These are phyloP conservation scores for Paspalum notatum DNA, from an alignment of 176 grass and related monocot species.

Conservation along the genomic window DNA sequence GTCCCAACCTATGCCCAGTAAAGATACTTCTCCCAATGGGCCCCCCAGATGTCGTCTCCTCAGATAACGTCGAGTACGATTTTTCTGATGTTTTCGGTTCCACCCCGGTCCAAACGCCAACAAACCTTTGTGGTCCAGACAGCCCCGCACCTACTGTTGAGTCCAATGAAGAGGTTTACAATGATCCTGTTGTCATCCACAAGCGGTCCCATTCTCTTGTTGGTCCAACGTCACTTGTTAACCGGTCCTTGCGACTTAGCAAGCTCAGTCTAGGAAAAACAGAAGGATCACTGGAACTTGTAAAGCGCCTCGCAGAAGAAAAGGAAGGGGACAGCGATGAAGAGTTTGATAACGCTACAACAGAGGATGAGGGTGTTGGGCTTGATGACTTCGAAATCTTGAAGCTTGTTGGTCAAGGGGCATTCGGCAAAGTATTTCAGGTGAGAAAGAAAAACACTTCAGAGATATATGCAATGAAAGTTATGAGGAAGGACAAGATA, in stretches of 20 bases:
- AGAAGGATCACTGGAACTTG: conserved; percentile 53
- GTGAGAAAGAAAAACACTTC: conserved; percentile 89
- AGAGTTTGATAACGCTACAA: conserved; percentile 38
- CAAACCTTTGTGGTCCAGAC: conserved; percentile 42
- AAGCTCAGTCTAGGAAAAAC: conserved; percentile 59
- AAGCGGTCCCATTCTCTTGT: conserved; percentile 94
- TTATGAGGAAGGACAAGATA: conserved; percentile 97
- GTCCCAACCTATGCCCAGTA: conserved; percentile 42
- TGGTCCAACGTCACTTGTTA: conserved; percentile 73
- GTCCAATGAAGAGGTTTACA: conserved; percentile 64
- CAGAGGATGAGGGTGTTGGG: conserved; percentile 57
- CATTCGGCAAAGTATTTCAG: conserved; percentile 97
- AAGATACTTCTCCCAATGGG: conserved; percentile 72
- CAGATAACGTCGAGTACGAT: conserved; percentile 82
- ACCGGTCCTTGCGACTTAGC: conserved; percentile 56
- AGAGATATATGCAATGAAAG: conserved; percentile 98
- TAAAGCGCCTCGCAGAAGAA: conserved; percentile 46
- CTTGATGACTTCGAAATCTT: conserved; percentile 91
- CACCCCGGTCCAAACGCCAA: conserved; percentile 56
- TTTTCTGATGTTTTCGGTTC: conserved; percentile 95
- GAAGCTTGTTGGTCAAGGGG: conserved; percentile 95
- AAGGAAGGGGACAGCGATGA: conserved; percentile 57
- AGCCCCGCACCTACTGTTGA: conserved; percentile 46
- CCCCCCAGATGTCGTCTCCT: conserved; percentile 46
- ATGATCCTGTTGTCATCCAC: conserved; percentile 68